Percentiles rank a stretch among this genome's conserved stretches.
phyloP scores from a whole-genome alignment of 345 rosid genomes.

The Ricinus communis region DNA sequence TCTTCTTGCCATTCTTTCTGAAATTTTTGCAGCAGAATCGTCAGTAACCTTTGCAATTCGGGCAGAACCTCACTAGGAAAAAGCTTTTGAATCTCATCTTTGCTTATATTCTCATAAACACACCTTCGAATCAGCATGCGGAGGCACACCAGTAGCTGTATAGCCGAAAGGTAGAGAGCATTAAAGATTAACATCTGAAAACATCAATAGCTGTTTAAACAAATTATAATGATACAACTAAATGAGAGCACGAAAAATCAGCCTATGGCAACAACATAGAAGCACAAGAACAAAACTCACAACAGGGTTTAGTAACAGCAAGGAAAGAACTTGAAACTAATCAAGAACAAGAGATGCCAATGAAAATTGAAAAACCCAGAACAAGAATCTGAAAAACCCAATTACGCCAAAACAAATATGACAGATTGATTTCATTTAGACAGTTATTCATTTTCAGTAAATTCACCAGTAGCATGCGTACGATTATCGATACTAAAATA shows the following conservation, averaged over 20 bases:
- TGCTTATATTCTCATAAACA: slow-evolving; percentile 45
- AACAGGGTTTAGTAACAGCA: no score
- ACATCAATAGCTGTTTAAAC: neutral
- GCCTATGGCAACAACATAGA: no score
- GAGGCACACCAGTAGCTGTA: slow-evolving; percentile 63
- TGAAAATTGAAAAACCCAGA: neutral
- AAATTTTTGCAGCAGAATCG: slow-evolving; percentile 59
- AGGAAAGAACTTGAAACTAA: no score
- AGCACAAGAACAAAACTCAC: no score
- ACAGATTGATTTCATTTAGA: neutral
- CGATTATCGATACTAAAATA: neutral
- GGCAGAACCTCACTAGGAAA: slow-evolving; percentile 62
- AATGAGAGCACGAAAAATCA: no score
- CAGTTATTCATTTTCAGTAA: neutral
- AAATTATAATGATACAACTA: neutral
- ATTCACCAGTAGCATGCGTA: neutral
- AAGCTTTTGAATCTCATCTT: slow-evolving; percentile 52
- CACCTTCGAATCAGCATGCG: slow-evolving; percentile 58
- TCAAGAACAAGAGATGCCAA: neutral
- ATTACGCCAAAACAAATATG: neutral
- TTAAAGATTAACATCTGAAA: neutral
- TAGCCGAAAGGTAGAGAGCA: neutral
- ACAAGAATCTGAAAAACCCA: neutral
- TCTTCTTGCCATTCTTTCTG: slow-evolving; percentile 62
- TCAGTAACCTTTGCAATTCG: slow-evolving; percentile 54